Base-by-base conservation (phyloP, 306 rosid species). In the Quercus gilva region DNA sequence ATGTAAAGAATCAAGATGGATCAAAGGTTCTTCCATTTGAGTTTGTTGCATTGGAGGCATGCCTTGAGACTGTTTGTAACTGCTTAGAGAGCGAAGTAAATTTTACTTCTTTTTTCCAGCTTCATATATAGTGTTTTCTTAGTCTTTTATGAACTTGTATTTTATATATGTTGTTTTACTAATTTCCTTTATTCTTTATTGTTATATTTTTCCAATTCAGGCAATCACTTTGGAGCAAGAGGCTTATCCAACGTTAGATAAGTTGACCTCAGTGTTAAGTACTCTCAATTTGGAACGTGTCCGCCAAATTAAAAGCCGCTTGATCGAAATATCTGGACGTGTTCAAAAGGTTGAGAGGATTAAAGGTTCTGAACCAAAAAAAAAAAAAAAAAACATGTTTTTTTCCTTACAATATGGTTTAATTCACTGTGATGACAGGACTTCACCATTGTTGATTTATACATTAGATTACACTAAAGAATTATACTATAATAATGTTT, bases 161-260 rank as follows among this genome's bases (percentile, higher is more conserved):
- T 43, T 56, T 21, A 45, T 53, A 71, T 18, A 26, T 41, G 1
- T 2, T 49, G 53, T 49, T 49, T 45, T 35, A 49, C 17, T 74
- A 6, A 76, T 33, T 77, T 55, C 63, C 15, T 71, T 80, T 78
- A 23, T 25, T 20, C 74, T 58, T 18, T 49, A 49, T 60, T 68
- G 28, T 70, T 56, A 29, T 45, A 57, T 89, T 53, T 71, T 35
- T 81, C 64, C 58, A 60, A 45, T 25, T 43, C 78, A 94, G 98
- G 89, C 90, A 63, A 81, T 26, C 31, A 87, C 86, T 29, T 80
- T 92, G 86, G 98, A 94, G 83, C 92, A 58, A 59, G 94, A 94
- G 80, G 94, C 98, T 78, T 90, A 92, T 78, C 96, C 97, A 29
- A 97, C 97, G 49, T 85, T 94, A 25, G 98, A 89, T 88, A 90